Percentiles rank a stretch among this genome's conserved stretches.
Evolutionary conservation across 768 basidiomycete genomes (phyloP).

Genomic region (Chalciporus piperatus): DNA sequence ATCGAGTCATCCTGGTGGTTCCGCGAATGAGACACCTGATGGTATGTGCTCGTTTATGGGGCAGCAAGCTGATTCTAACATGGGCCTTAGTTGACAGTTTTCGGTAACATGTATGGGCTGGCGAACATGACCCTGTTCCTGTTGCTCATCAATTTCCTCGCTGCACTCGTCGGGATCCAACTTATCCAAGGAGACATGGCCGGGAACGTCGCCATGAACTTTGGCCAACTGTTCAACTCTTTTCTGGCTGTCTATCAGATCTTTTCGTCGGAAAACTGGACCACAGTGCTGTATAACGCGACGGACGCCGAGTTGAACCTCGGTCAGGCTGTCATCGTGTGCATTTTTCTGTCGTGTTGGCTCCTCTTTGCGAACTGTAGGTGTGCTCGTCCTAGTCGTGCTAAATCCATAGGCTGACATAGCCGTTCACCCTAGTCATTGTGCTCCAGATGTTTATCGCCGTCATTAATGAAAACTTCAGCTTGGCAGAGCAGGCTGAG

Average conservation of each 20-base stretch:
- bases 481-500: conserved; percentile 89
- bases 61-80: no score
- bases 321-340: conserved; percentile 67
- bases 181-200: conserved; percentile 81
- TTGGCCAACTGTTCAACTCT: conserved; percentile 77
- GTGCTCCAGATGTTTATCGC: conserved; percentile 96
- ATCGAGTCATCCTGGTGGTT: conserved; percentile 85
- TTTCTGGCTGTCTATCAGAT: conserved; percentile 88
- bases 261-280: conserved; percentile 95
- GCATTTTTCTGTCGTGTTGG: conserved; percentile 79
- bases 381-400: conserved; percentile 24
- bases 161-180: conserved; percentile 80
- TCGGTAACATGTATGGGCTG: conserved; percentile 89
- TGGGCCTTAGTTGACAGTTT: conserved; percentile 66
- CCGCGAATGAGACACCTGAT: conserved; percentile 88
- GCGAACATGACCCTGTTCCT: conserved; percentile 92
- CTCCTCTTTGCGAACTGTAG: conserved; percentile 88
- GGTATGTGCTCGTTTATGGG: conserved; percentile 37
- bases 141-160: conserved; percentile 81
- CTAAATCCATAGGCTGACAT: neutral
- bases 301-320: conserved; percentile 58
- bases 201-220: conserved; percentile 57
- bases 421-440: conserved; percentile 56
- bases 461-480: conserved; percentile 94
- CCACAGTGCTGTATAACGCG: conserved; percentile 64